Evolutionary conservation across 352 stramenopile genomes (phyloP).

Genomic region (Phytophthora fragariae): DNA sequence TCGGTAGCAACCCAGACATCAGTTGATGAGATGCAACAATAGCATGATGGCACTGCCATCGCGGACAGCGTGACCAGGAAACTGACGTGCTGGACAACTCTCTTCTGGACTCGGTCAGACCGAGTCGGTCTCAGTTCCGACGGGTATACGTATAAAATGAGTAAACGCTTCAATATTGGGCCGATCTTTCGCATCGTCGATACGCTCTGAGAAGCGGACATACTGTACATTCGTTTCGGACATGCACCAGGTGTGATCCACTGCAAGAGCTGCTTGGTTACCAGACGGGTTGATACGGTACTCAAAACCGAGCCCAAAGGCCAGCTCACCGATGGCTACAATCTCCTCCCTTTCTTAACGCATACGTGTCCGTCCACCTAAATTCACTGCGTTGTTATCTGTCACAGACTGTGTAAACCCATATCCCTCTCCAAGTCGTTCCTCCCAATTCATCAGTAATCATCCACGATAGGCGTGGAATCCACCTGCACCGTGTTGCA

Average conservation of each 20-base stretch:
- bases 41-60: background rate
- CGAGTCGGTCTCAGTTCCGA: no score
- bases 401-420: background rate
- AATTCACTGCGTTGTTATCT: background rate
- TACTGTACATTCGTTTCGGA: constrained; percentile 3
- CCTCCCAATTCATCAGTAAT: no score
- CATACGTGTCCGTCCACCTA: background rate
- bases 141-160: no score
- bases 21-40: background rate
- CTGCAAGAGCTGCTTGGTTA: background rate
- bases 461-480: no score
- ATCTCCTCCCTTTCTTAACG: background rate
- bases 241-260: background rate
- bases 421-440: no score
- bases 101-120: no score
- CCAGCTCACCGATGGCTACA: background rate
- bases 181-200: constrained; percentile 5
- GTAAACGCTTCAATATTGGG: background rate
- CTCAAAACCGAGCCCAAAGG: background rate
- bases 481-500: no score
- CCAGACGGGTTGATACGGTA: background rate
- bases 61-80: background rate
- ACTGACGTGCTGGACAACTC: background rate
- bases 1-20: no score
- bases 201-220: background rate